A percentile compares a stretch with the other conserved stretches of the same genome.
phyloP scores from a whole-genome alignment of 169 alveolate genomes.

The Amoebophrya sp. region DNA sequence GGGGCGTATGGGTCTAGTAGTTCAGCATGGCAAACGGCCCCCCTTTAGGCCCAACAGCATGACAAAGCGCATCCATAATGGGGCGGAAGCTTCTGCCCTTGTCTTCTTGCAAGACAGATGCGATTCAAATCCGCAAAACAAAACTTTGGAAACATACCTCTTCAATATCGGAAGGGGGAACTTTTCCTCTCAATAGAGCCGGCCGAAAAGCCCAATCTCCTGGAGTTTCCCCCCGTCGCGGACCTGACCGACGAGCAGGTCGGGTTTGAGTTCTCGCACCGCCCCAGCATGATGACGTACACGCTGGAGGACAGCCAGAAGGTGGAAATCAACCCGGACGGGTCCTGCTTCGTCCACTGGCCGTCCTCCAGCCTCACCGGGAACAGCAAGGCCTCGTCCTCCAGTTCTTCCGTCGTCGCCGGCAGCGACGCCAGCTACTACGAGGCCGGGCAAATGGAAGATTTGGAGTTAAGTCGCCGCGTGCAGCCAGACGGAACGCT shows the following conservation, averaged over 20 bases:
- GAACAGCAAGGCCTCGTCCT: not conserved
- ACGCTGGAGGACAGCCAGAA: conserved; percentile 22
- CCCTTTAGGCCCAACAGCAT: too few species aligned
- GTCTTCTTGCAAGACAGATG: too few species aligned
- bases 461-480: not conserved
- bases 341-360: not conserved
- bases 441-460: not conserved
- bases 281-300: not conserved
- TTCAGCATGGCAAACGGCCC: too few species aligned
- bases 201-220: not conserved
- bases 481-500: not conserved
- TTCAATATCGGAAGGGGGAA: too few species aligned
- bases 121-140: too few species aligned
- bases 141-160: too few species aligned
- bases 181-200: too few species aligned
- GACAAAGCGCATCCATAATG: too few species aligned
- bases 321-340: not conserved
- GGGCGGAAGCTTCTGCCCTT: too few species aligned
- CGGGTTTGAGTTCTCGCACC: not conserved
- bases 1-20: too few species aligned
- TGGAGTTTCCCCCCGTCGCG: not conserved
- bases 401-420: not conserved
- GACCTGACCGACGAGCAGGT: not conserved
- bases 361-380: too few species aligned
- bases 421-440: not conserved